Base-by-base conservation (phyloP, 148 eudicot species). In the Rhododendron ferrugineum region DNA sequence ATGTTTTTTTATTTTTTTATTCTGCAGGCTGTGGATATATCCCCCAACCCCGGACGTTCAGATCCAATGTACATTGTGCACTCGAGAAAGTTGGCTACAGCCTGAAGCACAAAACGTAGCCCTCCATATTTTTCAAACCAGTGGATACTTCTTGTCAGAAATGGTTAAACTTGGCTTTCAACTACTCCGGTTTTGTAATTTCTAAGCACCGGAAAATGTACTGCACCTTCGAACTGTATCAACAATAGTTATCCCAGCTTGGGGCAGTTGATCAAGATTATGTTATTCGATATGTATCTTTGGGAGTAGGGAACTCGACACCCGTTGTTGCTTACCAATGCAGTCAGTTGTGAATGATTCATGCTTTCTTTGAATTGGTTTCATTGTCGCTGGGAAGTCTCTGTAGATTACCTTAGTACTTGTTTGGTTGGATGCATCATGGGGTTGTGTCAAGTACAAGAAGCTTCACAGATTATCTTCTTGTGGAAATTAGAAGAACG, bases 21-120 rank as follows among this genome's bases (percentile, higher is more conserved):
- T 40, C n/a, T 92, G 90, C 90, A 96, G 98, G 98, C 96, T 49
- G 94, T 94, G 78, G 96, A 95, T 86, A 95, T 97, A 92, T 95
- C 99, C 46, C 99, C 99, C 0, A 97, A 95, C 47, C 95, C 98
- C 3, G 99, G 99, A 44, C 94, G 96, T 40, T 93, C 99, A 46
- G 99, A 97, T 85, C 99, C 99, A 0, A 97, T 97, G 98, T 97
- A 94, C 83, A 85, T 97, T 52, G 99, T 97, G 36, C 89, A 88
- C 85, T 97, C 99, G 47, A 89, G 93, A 87, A 97, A 95, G 91
- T 75, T 93, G 84, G 86, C 92, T 78, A 87, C 93, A 44, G 93
- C 91, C 37, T 90, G 90, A 92, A 87, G 68, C 9, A 4, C 26
- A 68, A 68, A 68, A 68, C 5, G 74, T 13, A 11, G 15, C 34